Percentiles rank a stretch among this genome's conserved stretches.
Evolutionary conservation across 1,139 yeast genomes (phyloP).

Genomic region (Scheffersomyces titani): DNA sequence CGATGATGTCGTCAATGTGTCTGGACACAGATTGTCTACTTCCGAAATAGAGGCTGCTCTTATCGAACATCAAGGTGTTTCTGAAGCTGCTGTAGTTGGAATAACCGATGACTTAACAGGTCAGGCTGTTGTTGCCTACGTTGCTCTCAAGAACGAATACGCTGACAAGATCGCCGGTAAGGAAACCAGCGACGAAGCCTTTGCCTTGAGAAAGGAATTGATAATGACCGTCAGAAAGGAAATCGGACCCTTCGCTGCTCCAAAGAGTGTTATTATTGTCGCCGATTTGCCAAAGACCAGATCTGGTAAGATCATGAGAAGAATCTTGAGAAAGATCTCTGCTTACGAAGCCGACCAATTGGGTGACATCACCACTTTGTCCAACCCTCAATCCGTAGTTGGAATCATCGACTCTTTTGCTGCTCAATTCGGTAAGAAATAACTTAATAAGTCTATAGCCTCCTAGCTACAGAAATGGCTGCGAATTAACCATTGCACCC

Average conservation of each 20-base stretch:
- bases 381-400: slow-evolving; percentile 84
- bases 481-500: background rate
- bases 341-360: slow-evolving; percentile 89
- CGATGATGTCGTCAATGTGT: slow-evolving; percentile 96
- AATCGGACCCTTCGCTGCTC: slow-evolving; percentile 98
- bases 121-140: slow-evolving; percentile 94
- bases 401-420: slow-evolving; percentile 61
- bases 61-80: slow-evolving; percentile 74
- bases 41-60: slow-evolving; percentile 96
- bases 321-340: slow-evolving; percentile 90
- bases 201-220: slow-evolving; percentile 76
- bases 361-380: slow-evolving; percentile 90
- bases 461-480: background rate
- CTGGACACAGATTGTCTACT: slow-evolving; percentile 96
- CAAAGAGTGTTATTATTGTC: slow-evolving; percentile 85
- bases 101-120: slow-evolving; percentile 94
- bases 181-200: slow-evolving; percentile 51
- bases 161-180: slow-evolving; percentile 40
- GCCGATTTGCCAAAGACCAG: slow-evolving; percentile 95
- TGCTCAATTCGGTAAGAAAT: slow-evolving; percentile 53
- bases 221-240: slow-evolving; percentile 86
- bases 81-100: slow-evolving; percentile 96
- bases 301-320: slow-evolving; percentile 98
- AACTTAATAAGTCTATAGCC: slow-evolving; percentile 5
- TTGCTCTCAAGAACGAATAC: slow-evolving; percentile 69